Evolutionary conservation across 495 filamentous ascomycete genomes (phyloP).

Genomic region (Tirmania nivea): DNA sequence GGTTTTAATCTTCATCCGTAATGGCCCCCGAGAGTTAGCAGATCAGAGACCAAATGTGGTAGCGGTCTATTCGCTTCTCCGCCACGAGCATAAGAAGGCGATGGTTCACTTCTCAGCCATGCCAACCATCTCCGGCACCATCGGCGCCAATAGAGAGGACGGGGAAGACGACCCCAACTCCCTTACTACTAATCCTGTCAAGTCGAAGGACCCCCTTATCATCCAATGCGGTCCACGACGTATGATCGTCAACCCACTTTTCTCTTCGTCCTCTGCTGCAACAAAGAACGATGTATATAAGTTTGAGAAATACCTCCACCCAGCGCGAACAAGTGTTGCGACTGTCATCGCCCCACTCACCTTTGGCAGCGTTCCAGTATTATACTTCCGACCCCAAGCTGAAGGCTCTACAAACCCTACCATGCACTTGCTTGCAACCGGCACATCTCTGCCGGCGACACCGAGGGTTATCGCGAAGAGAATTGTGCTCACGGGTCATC

Average conservation of each 20-base stretch:
- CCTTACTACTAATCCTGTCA: slow-evolving; percentile 33
- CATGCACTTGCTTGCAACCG: slow-evolving; percentile 47
- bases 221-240: slow-evolving; percentile 73
- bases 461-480: slow-evolving; percentile 75
- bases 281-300: slow-evolving; percentile 83
- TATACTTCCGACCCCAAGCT: slow-evolving; percentile 48
- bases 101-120: slow-evolving; percentile 71
- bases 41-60: slow-evolving; percentile 33
- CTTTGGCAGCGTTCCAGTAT: slow-evolving; percentile 73
- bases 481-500: slow-evolving; percentile 83
- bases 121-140: slow-evolving; percentile 44
- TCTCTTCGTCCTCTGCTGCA: slow-evolving; percentile 61
- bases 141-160: background rate
- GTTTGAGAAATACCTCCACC: slow-evolving; percentile 80
- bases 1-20: slow-evolving; percentile 58
- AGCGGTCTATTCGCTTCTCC: slow-evolving; percentile 59
- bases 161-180: background rate
- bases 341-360: slow-evolving; percentile 75
- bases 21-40: slow-evolving; percentile 40
- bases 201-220: slow-evolving; percentile 74
- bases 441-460: slow-evolving; percentile 37
- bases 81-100: slow-evolving; percentile 85
- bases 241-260: slow-evolving; percentile 71
- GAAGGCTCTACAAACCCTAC: slow-evolving; percentile 18
- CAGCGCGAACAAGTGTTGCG: slow-evolving; percentile 74